Evolutionary conservation across 371 early-diverging fungal genomes (phyloP), one percentile per base, ranked within the genome.

Genomic region (Umbelopsis sp.): DNA sequence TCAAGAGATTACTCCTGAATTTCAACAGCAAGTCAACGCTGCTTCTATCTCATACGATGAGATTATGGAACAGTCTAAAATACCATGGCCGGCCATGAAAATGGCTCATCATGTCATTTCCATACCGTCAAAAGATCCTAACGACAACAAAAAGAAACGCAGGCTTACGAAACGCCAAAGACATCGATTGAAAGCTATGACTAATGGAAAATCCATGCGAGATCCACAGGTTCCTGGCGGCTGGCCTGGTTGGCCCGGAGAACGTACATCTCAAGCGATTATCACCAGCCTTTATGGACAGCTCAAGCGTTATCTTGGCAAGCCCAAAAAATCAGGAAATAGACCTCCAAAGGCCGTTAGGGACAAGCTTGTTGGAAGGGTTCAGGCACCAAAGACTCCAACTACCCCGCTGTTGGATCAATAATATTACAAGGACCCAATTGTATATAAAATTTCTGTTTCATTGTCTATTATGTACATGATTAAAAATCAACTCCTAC

Each of bases 181-280:
- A n/a, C 80, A 77, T 64, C 79, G 77, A 65, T 73, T 80, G 50
- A 80, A 79, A 41, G 77, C 76, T 25, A 73, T 80, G 3, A 69
- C 69, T 62, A 71, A 72, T 62, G 78, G 78, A 22, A 69, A 72
- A 6, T 76, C 76, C 12, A 83, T 80, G 79, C 74, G 80, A 67
- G 63, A 83, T 65, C 72, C 74, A 16, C 63, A 44, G 11, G 73
- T 74, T 25, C 74, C 75, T 38, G 73, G 74, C 22, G 83, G 80
- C 1, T 83, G 83, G 83, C 80, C 83, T 20, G 83, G 83, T 20
- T 83, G 79, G 79, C 83, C 83, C n/a, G 80, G 83, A n/a, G 44
- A 67, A n/a, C 63, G 69, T 1, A 83, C 74, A 12, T 65, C 50
- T 1, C 74, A 72, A 38, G 72, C 72, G 4, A 82, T 82, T 65